Evolutionary conservation across 139 green algal genomes (phyloP), one percentile per base, ranked within the genome.

Genomic region (Closterium sp.): DNA sequence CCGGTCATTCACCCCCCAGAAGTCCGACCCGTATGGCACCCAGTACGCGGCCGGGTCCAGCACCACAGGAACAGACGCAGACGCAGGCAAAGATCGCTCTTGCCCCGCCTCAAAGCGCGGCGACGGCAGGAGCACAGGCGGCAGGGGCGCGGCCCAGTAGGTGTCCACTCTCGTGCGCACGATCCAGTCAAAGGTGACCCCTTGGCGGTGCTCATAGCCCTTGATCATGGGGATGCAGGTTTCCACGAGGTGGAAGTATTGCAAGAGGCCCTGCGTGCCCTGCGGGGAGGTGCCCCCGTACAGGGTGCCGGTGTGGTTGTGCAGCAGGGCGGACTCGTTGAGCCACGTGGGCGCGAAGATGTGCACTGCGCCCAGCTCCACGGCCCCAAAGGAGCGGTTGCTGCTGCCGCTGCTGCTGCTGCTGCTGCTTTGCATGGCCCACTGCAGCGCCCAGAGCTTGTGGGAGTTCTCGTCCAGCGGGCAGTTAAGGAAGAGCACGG

Each of bases 191-290:
- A 90, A 93, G 25, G 33, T 33, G 1, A 93, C 33, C 10, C 91
- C 32, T 33, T 84, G 69, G 28, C 28, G 89, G 23, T 16, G 31
- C 88, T 93, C 91, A 88, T 92, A 28, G 28, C 34, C 33, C 32
- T 32, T 2, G 6, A 93, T 93, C 4, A 93, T 23, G 28, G 87
- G 33, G 2, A 32, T 32, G 76, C 91, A 93, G 25, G 30, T 31
- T 12, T 93, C 91, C 8, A 93, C 91, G 33, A 93, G 91, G 1
- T 19, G 30, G 32, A 93, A 92, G 33, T 93, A 93, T 34, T 93
- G 87, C 31, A 93, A 31, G 2, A 93, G 88, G 38, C 91, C 91
- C 91, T 93, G 91, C 21, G 10, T 5, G 23, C 89, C 88, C 28
- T 86, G 76, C 8, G 88, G 88, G 28, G 88, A 64, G 10, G 88